These are phyloP conservation scores for Cyphellophora attinorum DNA, from an alignment of 2,329 filamentous ascomycete species.

Conservation along the genomic window DNA sequence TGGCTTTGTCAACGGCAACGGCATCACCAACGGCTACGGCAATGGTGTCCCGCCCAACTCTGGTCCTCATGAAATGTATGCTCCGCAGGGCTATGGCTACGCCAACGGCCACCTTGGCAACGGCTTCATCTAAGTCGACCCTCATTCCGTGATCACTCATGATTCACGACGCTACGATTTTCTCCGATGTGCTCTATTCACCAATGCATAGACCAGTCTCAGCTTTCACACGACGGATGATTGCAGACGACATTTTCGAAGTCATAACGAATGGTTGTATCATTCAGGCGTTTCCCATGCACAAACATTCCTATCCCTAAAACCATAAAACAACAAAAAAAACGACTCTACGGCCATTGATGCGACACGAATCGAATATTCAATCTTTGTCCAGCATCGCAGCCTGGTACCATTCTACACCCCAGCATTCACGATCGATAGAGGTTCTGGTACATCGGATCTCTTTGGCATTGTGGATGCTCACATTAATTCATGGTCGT, in stretches of 20 bases:
- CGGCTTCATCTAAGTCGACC: conserved; percentile 1
- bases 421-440: too few species aligned
- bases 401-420: too few species aligned
- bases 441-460: too few species aligned
- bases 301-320: neutral
- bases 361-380: neutral
- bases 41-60: neutral
- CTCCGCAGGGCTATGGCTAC: conserved; percentile 10
- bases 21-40: conserved; percentile 5
- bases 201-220: conserved; percentile 1
- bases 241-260: conserved; percentile 2
- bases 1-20: conserved; percentile 5
- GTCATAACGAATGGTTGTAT: too few species aligned
- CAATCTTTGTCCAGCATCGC: too few species aligned
- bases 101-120: conserved; percentile 10
- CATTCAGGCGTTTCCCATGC: neutral
- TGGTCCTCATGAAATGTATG: conserved; percentile 10
- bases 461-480: too few species aligned
- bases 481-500: too few species aligned
- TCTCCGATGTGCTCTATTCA: neutral
- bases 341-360: neutral
- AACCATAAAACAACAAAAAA: neutral
- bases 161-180: conserved; percentile 16
- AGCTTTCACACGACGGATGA: conserved; percentile 2
- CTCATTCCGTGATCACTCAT: conserved; percentile 5